phyloP scores from a whole-genome alignment of 768 basidiomycete species.

The Pulveroboletus ravenelii region DNA sequence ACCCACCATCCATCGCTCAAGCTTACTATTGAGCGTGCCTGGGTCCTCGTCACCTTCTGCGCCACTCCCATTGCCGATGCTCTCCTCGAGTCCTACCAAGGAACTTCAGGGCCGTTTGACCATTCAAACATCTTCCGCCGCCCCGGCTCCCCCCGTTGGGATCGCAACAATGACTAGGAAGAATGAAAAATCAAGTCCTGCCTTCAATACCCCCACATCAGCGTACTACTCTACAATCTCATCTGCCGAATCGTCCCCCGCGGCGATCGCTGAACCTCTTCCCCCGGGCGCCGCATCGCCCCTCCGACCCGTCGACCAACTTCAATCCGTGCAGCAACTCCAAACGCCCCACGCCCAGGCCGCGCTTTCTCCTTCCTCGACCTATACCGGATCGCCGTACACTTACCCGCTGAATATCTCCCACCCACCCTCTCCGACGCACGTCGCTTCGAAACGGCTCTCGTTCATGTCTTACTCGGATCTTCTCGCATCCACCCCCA shows the following conservation, averaged over 20 bases:
- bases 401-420: slow-evolving; percentile 20
- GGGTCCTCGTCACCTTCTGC: slow-evolving; percentile 25
- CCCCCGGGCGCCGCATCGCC: slow-evolving; percentile 22
- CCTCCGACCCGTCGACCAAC: slow-evolving; percentile 18
- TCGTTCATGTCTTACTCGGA: slow-evolving; percentile 90
- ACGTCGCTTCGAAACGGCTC: slow-evolving; percentile 57
- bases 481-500: slow-evolving; percentile 72
- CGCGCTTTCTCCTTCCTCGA: slow-evolving; percentile 21
- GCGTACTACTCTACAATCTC: slow-evolving; percentile 42
- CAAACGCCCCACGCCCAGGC: slow-evolving; percentile 8
- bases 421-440: slow-evolving; percentile 45
- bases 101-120: slow-evolving; percentile 18
- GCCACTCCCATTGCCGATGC: slow-evolving; percentile 19
- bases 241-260: slow-evolving; percentile 37
- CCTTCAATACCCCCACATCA: slow-evolving; percentile 45
- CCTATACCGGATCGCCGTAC: slow-evolving; percentile 27
- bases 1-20: slow-evolving; percentile 34
- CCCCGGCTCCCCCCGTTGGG: slow-evolving; percentile 3
- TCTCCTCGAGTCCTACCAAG: slow-evolving; percentile 27
- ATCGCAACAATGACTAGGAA: slow-evolving; percentile 4
- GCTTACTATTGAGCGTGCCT: slow-evolving; percentile 49
- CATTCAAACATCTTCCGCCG: slow-evolving; percentile 23
- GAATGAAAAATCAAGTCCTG: slow-evolving; percentile 14
- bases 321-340: slow-evolving; percentile 12
- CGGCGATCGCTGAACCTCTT: slow-evolving; percentile 33